These are phyloP conservation scores for Peronospora destructor DNA, from an alignment of 352 stramenopile species.

Conservation along the genomic window DNA sequence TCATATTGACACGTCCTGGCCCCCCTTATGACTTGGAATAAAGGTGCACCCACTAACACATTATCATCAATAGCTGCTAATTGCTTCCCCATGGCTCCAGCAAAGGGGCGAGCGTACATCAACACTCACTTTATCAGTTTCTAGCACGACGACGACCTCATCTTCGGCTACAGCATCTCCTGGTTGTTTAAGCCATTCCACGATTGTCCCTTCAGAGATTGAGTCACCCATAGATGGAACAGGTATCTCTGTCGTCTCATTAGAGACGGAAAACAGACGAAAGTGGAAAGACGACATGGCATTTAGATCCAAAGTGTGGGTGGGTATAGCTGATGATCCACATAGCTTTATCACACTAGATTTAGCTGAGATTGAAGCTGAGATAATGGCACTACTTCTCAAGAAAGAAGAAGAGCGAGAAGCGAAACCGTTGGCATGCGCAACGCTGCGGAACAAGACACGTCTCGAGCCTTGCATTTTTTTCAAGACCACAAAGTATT, in stretches of 20 bases:
- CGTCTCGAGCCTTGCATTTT: constrained; percentile 31
- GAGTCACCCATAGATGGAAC: constrained; percentile 91
- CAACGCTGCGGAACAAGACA: constrained; percentile 26
- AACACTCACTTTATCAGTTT: constrained; percentile 97
- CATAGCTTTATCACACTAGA: constrained; percentile 5
- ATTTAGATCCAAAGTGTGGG: constrained; percentile 1
- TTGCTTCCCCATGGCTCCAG: constrained; percentile 88
- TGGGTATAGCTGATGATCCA: constrained; percentile 1
- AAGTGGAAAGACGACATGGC: constrained; percentile 7
- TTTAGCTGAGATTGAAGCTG: constrained; percentile 11
- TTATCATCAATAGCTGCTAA: constrained; percentile 90
- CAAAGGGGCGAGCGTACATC: constrained; percentile 81
- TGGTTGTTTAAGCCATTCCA: constrained; percentile 91
- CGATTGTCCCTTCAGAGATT: constrained; percentile 96
- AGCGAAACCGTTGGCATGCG: constrained; percentile 20
- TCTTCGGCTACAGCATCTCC: constrained; percentile 91
- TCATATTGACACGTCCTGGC: constrained; percentile 29
- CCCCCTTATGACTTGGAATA: constrained; percentile 91
- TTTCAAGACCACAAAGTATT: neutral
- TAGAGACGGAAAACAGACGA: constrained; percentile 36
- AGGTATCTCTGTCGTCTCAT: constrained; percentile 44
- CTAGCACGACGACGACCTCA: constrained; percentile 97
- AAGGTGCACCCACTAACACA: constrained; percentile 88
- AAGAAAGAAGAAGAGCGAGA: constrained; percentile 18
- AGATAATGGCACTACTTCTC: constrained; percentile 7